phyloP scores from a whole-genome alignment of 2,329 filamentous ascomycete species.

The Verruconis gallopava region DNA sequence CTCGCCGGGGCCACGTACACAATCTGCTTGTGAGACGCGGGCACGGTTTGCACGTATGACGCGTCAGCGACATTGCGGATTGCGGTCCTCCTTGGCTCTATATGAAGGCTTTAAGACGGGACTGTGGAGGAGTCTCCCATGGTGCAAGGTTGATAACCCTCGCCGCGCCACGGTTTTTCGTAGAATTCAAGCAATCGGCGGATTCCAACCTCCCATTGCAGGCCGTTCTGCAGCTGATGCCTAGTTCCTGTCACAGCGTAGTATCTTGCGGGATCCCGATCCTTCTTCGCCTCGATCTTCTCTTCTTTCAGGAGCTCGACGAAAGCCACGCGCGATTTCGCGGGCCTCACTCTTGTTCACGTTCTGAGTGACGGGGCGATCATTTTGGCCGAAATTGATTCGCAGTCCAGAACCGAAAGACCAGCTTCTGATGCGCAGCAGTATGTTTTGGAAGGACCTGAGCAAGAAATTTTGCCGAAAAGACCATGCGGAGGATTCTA shows the following conservation, averaged over 20 bases:
- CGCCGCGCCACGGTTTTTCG: constrained; percentile 5
- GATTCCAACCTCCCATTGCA: constrained; percentile 3
- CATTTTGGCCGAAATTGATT: constrained; percentile 28
- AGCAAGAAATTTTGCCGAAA: constrained; percentile 36
- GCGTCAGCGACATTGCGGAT: too few relatives aligned
- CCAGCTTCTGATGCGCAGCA: constrained; percentile 24
- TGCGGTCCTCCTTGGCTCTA: too few relatives aligned
- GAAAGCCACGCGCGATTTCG: constrained; percentile 12
- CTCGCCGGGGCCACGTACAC: too few relatives aligned
- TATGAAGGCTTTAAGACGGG: too few relatives aligned
- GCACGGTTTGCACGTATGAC: too few relatives aligned
- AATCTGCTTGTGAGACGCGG: too few relatives aligned
- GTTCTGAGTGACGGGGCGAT: constrained; percentile 28
- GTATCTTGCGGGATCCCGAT: not conserved
- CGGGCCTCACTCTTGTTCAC: constrained; percentile 25
- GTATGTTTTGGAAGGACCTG: constrained; percentile 27
- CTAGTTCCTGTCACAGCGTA: constrained; percentile 3
- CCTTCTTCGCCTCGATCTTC: constrained; percentile 5
- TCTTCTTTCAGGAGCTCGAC: not conserved
- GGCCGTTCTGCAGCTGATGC: constrained; percentile 6
- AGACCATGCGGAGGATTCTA: constrained; percentile 42
- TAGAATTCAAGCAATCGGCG: not conserved
- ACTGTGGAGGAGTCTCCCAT: too few relatives aligned
- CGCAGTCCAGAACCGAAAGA: constrained; percentile 22
- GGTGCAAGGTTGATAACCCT: too few relatives aligned